Percentiles rank a stretch among this genome's conserved stretches.
These are phyloP conservation scores for Plasmodium falciparum DNA, from an alignment of 169 alveolate genomes.

Conservation along the genomic window DNA sequence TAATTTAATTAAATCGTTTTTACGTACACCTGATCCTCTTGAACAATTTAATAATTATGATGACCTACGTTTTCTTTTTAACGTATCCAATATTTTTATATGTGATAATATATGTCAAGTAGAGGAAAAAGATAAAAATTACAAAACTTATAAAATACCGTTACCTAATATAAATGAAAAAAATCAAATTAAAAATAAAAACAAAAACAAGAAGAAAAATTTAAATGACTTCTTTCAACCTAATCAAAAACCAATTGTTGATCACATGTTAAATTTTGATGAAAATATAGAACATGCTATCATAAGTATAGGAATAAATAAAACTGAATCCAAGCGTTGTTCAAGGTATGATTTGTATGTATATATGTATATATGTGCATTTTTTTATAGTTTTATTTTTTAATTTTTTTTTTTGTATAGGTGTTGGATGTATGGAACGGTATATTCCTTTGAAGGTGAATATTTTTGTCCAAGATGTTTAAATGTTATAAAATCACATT, in stretches of 20 bases:
- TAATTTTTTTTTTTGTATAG: slow-evolving; percentile 7
- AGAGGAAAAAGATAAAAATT: slow-evolving; percentile 15
- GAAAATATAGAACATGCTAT: slow-evolving; percentile 8
- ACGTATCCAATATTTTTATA: slow-evolving; percentile 50
- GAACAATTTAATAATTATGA: slow-evolving; percentile 49
- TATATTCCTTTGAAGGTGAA: slow-evolving; percentile 40
- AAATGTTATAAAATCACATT: slow-evolving; percentile 28
- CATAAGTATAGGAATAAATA: slow-evolving; percentile 47
- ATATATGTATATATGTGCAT: not conserved
- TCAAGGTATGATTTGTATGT: slow-evolving; percentile 20
- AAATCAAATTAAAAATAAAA: not conserved
- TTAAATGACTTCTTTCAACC: slow-evolving; percentile 21
- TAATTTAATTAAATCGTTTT: slow-evolving; percentile 27
- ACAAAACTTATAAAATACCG: slow-evolving; percentile 59
- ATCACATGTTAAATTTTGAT: slow-evolving; percentile 20
- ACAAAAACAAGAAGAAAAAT: not conserved
- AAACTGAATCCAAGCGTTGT: slow-evolving; percentile 19
- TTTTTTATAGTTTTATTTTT: slow-evolving; percentile 5
- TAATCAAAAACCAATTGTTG: not conserved
- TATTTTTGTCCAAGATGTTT: slow-evolving; percentile 64
- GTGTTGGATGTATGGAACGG: slow-evolving; percentile 76
- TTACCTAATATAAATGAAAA: not conserved
- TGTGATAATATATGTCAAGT: slow-evolving; percentile 35
- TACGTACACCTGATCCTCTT: slow-evolving; percentile 15
- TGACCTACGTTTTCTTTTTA: slow-evolving; percentile 71